These are phyloP conservation scores for Tuber umbilicatum DNA, from an alignment of 495 filamentous ascomycete genomes.

Conservation along the genomic window DNA sequence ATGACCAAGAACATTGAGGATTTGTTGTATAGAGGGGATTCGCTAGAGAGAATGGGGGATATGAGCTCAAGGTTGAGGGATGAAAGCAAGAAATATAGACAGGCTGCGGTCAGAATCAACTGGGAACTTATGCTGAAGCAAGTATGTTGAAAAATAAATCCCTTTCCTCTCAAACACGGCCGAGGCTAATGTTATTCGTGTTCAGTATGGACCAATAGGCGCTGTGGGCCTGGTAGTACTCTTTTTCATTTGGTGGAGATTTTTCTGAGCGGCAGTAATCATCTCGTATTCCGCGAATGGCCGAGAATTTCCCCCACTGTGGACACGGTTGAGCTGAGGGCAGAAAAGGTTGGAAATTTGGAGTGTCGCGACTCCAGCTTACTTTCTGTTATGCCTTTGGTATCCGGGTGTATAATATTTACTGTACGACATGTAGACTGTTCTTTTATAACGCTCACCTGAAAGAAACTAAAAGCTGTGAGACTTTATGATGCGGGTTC, in stretches of 20 bases:
- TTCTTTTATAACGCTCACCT: background rate
- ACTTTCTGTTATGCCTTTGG: slow-evolving; percentile 7
- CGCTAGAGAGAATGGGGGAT: slow-evolving; percentile 94
- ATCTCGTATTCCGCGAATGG: slow-evolving; percentile 15
- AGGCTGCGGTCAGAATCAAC: slow-evolving; percentile 91
- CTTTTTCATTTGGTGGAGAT: slow-evolving; percentile 83
- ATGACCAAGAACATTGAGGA: slow-evolving; percentile 99
- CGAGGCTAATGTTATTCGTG: slow-evolving; percentile 2
- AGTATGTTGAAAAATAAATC: slow-evolving; percentile 45
- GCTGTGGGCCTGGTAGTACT: slow-evolving; percentile 71
- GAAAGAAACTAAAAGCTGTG: background rate
- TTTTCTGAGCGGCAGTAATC: slow-evolving; percentile 56
- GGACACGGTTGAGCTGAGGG: slow-evolving; percentile 6
- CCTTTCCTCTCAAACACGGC: background rate
- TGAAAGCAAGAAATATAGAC: slow-evolving; percentile 87
- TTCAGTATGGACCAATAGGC: slow-evolving; percentile 78
- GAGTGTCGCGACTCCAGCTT: slow-evolving; percentile 10
- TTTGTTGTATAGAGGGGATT: slow-evolving; percentile 88
- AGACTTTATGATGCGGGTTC: background rate
- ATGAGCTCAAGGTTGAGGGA: slow-evolving; percentile 77
- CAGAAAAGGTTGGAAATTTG: background rate
- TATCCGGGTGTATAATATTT: slow-evolving; percentile 25
- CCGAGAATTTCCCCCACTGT: slow-evolving; percentile 11
- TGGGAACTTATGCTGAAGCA: slow-evolving; percentile 96
- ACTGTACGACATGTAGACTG: slow-evolving; percentile 1